Evolutionary conservation across 1,284 basidiomycete genomes (phyloP).

Genomic region (Cutaneotrichosporon cavernicola): DNA sequence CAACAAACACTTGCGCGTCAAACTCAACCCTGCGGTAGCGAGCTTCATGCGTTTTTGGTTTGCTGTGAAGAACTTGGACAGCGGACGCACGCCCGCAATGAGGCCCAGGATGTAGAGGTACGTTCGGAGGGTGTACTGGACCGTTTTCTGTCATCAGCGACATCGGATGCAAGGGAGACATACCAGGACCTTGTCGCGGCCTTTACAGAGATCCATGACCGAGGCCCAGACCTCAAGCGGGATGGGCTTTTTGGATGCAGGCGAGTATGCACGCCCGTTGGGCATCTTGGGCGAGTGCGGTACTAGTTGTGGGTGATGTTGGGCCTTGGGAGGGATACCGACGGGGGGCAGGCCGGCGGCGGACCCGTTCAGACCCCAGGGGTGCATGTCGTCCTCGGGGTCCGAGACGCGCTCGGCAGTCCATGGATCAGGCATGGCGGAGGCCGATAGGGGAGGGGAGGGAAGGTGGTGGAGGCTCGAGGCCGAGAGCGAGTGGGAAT

Average conservation of each 20-base stretch:
- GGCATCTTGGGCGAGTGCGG: slow-evolving; percentile 6
- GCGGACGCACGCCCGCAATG: slow-evolving; percentile 38
- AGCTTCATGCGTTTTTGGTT: slow-evolving; percentile 39
- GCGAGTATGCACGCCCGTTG: slow-evolving; percentile 10
- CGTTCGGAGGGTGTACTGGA: slow-evolving; percentile 46
- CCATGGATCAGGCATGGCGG: slow-evolving; percentile 25
- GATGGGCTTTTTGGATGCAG: slow-evolving; percentile 13
- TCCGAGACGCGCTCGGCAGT: slow-evolving; percentile 17
- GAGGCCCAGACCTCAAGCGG: slow-evolving; percentile 37
- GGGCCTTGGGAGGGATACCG: background rate
- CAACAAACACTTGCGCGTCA: slow-evolving; percentile 49
- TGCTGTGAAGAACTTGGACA: slow-evolving; percentile 38
- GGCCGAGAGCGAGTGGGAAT: slow-evolving; percentile 10
- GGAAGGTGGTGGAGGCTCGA: slow-evolving; percentile 19
- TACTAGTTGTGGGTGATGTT: background rate
- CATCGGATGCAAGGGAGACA: slow-evolving; percentile 16
- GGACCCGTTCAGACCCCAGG: background rate
- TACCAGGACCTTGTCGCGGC: slow-evolving; percentile 49
- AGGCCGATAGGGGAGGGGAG: slow-evolving; percentile 25
- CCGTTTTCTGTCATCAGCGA: slow-evolving; percentile 40
- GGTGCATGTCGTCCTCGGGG: slow-evolving; percentile 15
- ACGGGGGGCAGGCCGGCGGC: background rate
- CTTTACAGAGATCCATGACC: slow-evolving; percentile 46
- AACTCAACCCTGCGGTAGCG: slow-evolving; percentile 37
- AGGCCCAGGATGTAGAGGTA: slow-evolving; percentile 48